phyloP scores from a whole-genome alignment of 129 eudicot genomes.

The Pulicaria dysenterica region DNA sequence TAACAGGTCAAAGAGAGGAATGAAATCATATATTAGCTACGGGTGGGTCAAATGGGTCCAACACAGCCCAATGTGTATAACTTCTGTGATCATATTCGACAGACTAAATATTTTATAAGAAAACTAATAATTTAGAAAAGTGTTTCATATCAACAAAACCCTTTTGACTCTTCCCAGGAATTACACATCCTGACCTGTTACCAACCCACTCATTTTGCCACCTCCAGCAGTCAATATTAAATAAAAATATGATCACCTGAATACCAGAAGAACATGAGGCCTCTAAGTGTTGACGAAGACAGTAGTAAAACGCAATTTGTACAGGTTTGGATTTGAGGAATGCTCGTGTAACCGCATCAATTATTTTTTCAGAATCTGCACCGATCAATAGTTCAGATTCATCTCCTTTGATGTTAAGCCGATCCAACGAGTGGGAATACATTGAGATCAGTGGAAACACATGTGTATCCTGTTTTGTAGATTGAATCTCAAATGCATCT shows the following conservation, averaged over 20 bases:
- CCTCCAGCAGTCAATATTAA: not conserved
- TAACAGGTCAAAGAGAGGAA: not conserved
- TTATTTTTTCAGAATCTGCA: slow-evolving; percentile 50
- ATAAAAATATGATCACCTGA: slow-evolving; percentile 54
- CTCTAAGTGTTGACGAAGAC: slow-evolving; percentile 85
- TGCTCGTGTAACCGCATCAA: slow-evolving; percentile 65
- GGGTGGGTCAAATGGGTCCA: not conserved
- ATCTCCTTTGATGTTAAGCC: slow-evolving; percentile 54
- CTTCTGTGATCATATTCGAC: not conserved
- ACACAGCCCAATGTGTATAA: not conserved
- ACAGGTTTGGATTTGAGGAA: slow-evolving; percentile 81
- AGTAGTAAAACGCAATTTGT: slow-evolving; percentile 78
- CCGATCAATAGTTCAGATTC: slow-evolving; percentile 47
- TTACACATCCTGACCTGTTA: not conserved
- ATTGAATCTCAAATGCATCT: slow-evolving; percentile 70
- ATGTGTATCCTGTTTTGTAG: slow-evolving; percentile 39
- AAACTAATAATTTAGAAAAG: not conserved
- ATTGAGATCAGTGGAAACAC: slow-evolving; percentile 69
- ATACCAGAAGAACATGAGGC: slow-evolving; percentile 60
- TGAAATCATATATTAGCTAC: not conserved
- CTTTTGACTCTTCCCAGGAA: not conserved
- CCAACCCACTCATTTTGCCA: not conserved
- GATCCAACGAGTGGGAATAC: slow-evolving; percentile 46
- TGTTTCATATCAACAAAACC: not conserved
- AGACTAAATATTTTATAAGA: not conserved